phyloP scores from a whole-genome alignment of 1,139 yeast genomes.

The Arxiozyma heterogenica region DNA sequence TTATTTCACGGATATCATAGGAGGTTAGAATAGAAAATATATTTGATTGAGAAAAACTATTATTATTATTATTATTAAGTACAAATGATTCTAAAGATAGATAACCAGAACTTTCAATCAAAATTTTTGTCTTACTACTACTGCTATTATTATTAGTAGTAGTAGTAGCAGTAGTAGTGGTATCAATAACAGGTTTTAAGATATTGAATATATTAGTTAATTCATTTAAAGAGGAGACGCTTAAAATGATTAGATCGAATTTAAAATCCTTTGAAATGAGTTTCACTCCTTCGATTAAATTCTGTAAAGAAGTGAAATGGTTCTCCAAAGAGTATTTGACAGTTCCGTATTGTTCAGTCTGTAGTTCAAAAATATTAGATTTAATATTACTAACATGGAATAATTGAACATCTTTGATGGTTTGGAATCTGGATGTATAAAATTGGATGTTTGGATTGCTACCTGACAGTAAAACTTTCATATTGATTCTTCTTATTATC shows the following conservation, averaged over 20 bases:
- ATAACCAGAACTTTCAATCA: constrained; percentile 61
- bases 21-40: constrained; percentile 56
- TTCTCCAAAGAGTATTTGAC: constrained; percentile 17
- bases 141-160: constrained; percentile 13
- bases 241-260: constrained; percentile 43
- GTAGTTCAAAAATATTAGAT: constrained; percentile 14
- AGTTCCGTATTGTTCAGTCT: constrained; percentile 20
- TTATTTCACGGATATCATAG: constrained; percentile 44
- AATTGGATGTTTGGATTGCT: constrained; percentile 25
- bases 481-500: constrained; percentile 4
- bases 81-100: constrained; percentile 63
- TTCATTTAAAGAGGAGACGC: constrained; percentile 40
- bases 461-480: constrained; percentile 24
- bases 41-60: constrained; percentile 13
- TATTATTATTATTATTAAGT: constrained; percentile 10
- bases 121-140: constrained; percentile 35
- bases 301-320: constrained; percentile 18
- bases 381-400: constrained; percentile 23
- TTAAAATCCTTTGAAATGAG: constrained; percentile 6
- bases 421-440: constrained; percentile 26
- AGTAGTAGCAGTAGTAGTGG: constrained; percentile 31
- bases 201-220: constrained; percentile 33
- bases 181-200: constrained; percentile 30
- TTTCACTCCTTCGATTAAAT: constrained; percentile 12
- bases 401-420: constrained; percentile 18